A percentile compares a stretch with the other conserved stretches of the same genome.
Evolutionary conservation across 306 rosid species (phyloP).

Genomic region (Luffa aegyptiaca): DNA sequence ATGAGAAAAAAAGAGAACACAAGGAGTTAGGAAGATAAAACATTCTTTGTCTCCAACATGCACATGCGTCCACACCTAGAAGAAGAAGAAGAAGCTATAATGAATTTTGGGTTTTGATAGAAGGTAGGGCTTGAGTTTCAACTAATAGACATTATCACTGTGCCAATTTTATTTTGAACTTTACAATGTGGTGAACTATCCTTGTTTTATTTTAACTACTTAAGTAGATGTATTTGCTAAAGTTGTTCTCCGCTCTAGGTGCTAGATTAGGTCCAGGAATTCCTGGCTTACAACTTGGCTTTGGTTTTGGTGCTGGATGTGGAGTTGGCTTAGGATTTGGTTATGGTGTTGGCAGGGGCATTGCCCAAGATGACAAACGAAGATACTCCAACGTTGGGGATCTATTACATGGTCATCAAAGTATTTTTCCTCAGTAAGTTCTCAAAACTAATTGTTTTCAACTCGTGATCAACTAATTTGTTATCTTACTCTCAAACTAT

Average conservation of each 20-base stretch:
- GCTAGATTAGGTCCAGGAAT: constrained; percentile 85
- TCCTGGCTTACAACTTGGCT: constrained; percentile 72
- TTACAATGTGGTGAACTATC: not conserved
- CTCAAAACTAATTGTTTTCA: not conserved
- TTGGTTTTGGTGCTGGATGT: constrained; percentile 85
- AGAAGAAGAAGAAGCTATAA: not conserved
- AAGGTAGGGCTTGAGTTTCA: not conserved
- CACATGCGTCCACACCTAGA: not conserved
- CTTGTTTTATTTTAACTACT: not conserved
- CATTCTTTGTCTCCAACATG: not conserved
- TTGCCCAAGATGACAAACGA: constrained; percentile 54
- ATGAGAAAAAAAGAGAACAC: not conserved
- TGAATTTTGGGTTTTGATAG: not conserved
- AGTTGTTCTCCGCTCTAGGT: constrained; percentile 32
- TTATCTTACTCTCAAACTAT: too few species aligned
- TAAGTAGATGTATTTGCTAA: not conserved
- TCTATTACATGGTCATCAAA: constrained; percentile 14
- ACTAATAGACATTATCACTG: not conserved
- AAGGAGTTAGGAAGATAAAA: not conserved
- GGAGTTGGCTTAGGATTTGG: constrained; percentile 90
- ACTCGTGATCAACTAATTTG: not conserved
- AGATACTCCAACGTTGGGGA: constrained; percentile 67
- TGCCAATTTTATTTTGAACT: not conserved
- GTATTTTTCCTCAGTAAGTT: constrained; percentile 49
- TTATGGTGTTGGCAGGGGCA: constrained; percentile 81